Conservation (phyloP, 140 eudicot species). For the Oenanthe javanica region DNA sequence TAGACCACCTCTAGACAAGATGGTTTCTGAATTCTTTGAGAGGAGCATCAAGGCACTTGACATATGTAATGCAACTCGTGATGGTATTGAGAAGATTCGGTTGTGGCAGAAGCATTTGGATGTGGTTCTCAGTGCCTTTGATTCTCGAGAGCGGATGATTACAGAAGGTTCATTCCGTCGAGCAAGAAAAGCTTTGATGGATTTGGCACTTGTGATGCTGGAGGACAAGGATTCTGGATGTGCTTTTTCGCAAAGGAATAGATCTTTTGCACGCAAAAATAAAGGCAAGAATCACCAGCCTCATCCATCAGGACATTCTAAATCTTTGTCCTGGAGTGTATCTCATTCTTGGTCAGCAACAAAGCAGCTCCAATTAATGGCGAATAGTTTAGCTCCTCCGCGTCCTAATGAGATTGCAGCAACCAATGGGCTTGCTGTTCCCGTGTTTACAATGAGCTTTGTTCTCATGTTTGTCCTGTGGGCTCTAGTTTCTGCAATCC, state of each 20-base stretch:
- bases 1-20: constrained; percentile 50
- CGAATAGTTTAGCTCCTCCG: constrained; percentile 48
- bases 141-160: constrained; percentile 37
- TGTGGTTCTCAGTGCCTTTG: constrained; percentile 52
- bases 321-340: constrained; percentile 90
- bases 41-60: constrained; percentile 71
- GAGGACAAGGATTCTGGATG: constrained; percentile 64
- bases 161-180: constrained; percentile 68
- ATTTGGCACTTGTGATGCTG: constrained; percentile 68
- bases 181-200: constrained; percentile 68
- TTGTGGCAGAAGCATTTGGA: constrained; percentile 68
- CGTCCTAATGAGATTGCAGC: constrained; percentile 41
- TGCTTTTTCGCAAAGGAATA: constrained; percentile 47
- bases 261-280: constrained; percentile 71
- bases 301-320: constrained; percentile 55
- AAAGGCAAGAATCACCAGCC: constrained; percentile 39
- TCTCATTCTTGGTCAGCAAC: constrained; percentile 80
- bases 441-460: constrained; percentile 66
- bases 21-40: constrained; percentile 51
- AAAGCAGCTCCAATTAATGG: constrained; percentile 73
- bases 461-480: constrained; percentile 67
- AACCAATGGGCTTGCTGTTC: constrained; percentile 43
- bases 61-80: constrained; percentile 80
- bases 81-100: constrained; percentile 65
- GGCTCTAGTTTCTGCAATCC: constrained; percentile 82